These are phyloP conservation scores for Gnaphalium uliginosum DNA, from an alignment of 129 eudicot genomes.

Conservation along the genomic window DNA sequence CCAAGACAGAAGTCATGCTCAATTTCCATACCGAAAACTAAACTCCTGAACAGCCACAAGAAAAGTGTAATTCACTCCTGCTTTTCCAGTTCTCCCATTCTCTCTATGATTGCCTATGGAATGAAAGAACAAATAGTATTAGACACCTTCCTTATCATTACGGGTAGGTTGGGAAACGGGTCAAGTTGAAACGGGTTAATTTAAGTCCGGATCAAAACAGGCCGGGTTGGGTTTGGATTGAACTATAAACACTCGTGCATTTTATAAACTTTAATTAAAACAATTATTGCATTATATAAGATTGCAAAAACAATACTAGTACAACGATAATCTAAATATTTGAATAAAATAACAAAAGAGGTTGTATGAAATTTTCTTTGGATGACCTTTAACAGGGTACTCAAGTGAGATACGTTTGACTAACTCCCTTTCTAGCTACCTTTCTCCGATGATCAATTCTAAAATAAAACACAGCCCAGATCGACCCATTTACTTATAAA, in stretches of 20 bases:
- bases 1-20: too few relatives aligned
- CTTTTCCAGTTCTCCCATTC: slow-evolving; percentile 85
- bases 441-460: too few relatives aligned
- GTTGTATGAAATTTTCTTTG: too few relatives aligned
- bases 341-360: background rate
- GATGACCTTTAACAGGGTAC: too few relatives aligned
- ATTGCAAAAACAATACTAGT: background rate
- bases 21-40: too few relatives aligned
- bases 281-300: background rate
- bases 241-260: background rate
- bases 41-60: too few relatives aligned
- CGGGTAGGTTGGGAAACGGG: background rate
- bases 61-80: too few relatives aligned
- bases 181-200: background rate
- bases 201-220: background rate
- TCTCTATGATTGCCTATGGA: slow-evolving; percentile 67
- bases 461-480: background rate
- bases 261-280: too few relatives aligned
- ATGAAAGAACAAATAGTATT: background rate
- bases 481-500: background rate
- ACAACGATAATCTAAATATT: background rate
- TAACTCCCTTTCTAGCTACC: too few relatives aligned
- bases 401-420: too few relatives aligned
- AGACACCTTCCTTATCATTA: background rate
- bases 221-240: background rate